Conservation (phyloP, 306 rosid species). For the Trifolium pratense region DNA sequence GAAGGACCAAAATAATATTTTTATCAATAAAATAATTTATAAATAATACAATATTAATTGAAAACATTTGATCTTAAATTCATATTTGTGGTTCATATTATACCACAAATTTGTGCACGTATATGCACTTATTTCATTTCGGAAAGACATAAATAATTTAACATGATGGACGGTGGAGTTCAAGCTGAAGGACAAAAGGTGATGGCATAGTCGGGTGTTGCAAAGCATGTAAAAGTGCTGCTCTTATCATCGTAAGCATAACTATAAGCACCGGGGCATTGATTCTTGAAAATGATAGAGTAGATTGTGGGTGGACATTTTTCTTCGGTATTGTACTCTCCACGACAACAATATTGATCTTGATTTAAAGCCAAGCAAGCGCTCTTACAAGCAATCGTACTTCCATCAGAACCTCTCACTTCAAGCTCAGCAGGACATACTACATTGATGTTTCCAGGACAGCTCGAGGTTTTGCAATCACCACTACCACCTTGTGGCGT, state of each 20-base stretch:
- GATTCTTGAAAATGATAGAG: constrained; percentile 51
- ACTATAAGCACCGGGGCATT: constrained; percentile 74
- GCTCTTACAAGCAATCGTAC: constrained; percentile 65
- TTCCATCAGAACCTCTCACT: constrained; percentile 40
- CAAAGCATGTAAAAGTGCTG: constrained; percentile 59
- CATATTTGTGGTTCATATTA: background rate
- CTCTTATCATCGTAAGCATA: constrained; percentile 63
- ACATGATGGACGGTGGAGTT: background rate
- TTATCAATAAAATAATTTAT: background rate
- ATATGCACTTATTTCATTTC: background rate
- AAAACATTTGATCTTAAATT: background rate
- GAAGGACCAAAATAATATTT: background rate
- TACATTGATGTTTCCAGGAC: constrained; percentile 41
- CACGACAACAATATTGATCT: constrained; percentile 62
- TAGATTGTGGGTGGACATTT: constrained; percentile 58
- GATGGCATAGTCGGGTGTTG: constrained; percentile 52
- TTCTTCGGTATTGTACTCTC: background rate
- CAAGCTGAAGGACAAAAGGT: constrained; percentile 59
- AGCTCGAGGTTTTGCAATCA: constrained; percentile 41
- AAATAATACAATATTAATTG: background rate
- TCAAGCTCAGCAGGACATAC: constrained; percentile 52
- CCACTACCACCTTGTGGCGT: constrained; percentile 53
- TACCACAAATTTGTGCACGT: background rate
- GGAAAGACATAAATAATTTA: background rate
- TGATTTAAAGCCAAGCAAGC: constrained; percentile 58